A percentile compares a stretch with the other conserved stretches of the same genome.
Conservation (phyloP, 2,329 filamentous ascomycete genomes). For the Zopfia rhizophila region DNA sequence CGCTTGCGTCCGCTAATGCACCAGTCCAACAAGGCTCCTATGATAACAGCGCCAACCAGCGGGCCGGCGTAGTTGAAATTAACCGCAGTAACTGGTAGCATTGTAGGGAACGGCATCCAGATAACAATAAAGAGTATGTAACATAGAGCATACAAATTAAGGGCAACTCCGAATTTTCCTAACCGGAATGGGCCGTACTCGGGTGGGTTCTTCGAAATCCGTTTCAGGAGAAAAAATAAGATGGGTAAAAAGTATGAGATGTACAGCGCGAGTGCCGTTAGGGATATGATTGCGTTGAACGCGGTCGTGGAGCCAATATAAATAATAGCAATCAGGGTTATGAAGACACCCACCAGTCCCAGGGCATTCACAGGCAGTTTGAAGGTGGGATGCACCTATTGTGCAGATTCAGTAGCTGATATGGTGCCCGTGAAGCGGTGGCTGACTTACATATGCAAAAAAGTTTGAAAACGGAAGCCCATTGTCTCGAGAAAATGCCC, state of each 20-base stretch:
- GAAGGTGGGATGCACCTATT: conserved; percentile 30
- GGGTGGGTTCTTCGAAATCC: conserved; percentile 19
- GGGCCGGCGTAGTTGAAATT: conserved; percentile 43
- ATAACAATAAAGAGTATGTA: conserved; percentile 37
- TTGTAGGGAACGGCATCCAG: conserved; percentile 39
- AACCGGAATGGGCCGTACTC: conserved; percentile 35
- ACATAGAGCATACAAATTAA: conserved; percentile 35
- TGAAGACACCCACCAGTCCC: conserved; percentile 25
- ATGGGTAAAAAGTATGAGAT: conserved; percentile 44
- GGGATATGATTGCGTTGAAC: conserved; percentile 44
- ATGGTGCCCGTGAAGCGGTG: conserved; percentile 42
- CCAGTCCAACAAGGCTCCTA: conserved; percentile 36
- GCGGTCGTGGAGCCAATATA: conserved; percentile 38
- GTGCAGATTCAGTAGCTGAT: conserved; percentile 32
- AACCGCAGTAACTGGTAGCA: conserved; percentile 26
- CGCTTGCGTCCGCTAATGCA: conserved; percentile 34
- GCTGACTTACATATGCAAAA: too few relatives aligned
- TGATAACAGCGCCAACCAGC: conserved; percentile 30
- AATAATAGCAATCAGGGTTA: conserved; percentile 43
- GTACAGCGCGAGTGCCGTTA: conserved; percentile 40
- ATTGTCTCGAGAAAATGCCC: conserved; percentile 59
- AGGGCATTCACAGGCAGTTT: conserved; percentile 34
- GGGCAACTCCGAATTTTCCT: conserved; percentile 27
- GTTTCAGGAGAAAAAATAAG: conserved; percentile 34
- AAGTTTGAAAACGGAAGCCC: conserved; percentile 52